Evolutionary conservation across 352 stramenopile genomes (phyloP).

Genomic region (Thraustotheca clavata): DNA sequence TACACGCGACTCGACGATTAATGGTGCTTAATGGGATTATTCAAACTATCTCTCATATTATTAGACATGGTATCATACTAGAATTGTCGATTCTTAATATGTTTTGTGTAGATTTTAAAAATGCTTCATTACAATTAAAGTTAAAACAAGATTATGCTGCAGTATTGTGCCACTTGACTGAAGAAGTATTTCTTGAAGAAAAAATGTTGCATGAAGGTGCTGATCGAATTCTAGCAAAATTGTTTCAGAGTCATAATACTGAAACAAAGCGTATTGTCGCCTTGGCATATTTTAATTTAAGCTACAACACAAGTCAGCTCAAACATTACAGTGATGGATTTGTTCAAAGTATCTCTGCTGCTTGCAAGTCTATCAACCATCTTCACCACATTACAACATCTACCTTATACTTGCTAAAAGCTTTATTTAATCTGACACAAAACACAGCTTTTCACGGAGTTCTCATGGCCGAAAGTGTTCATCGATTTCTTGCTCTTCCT

Average conservation of each 20-base stretch:
- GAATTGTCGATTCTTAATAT: background rate
- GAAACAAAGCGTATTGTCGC: slow-evolving; percentile 69
- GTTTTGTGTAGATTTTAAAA: background rate
- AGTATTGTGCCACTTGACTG: slow-evolving; percentile 55
- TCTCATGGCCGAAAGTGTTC: slow-evolving; percentile 55
- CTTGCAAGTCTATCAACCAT: slow-evolving; percentile 11
- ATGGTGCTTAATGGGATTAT: slow-evolving; percentile 51
- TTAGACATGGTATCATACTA: slow-evolving; percentile 25
- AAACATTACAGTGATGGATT: slow-evolving; percentile 62
- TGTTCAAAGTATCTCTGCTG: slow-evolving; percentile 28
- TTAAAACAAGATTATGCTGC: slow-evolving; percentile 52
- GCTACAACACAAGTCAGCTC: slow-evolving; percentile 39
- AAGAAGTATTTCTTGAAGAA: slow-evolving; percentile 48
- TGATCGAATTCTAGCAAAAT: slow-evolving; percentile 42
- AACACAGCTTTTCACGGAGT: slow-evolving; percentile 42
- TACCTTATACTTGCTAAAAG: slow-evolving; percentile 49
- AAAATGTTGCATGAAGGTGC: slow-evolving; percentile 59
- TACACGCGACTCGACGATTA: slow-evolving; percentile 33
- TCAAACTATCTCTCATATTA: slow-evolving; percentile 34
- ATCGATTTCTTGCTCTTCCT: slow-evolving; percentile 44
- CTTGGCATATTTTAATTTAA: slow-evolving; percentile 62
- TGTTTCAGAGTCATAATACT: slow-evolving; percentile 34
- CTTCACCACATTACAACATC: slow-evolving; percentile 12
- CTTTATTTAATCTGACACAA: slow-evolving; percentile 59
- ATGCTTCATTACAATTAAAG: background rate